Evolutionary conservation across 2,329 filamentous ascomycete genomes (phyloP), one percentile per base, ranked within the genome.

Genomic region (Xylariaceae sp.): DNA sequence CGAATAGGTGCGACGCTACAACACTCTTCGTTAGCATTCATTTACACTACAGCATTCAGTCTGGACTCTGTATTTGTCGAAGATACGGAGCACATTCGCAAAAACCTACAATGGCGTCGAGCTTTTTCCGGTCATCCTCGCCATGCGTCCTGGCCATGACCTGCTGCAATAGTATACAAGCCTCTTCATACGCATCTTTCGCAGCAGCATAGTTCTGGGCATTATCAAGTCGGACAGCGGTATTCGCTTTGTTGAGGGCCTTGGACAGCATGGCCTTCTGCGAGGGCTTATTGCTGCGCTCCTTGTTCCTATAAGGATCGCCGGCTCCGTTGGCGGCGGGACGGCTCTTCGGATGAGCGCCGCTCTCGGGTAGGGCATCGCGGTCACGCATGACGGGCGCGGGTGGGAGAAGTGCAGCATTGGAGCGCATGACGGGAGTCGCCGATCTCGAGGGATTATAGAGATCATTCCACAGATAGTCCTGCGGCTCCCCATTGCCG

Each of bases 251-350:
- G 72, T 96, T 89, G 57, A 99, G 78, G 0, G 94, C 94, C 67
- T 89, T 90, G n/a, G 93, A 96, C 42, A 99, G 82, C 92, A 97
- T 97, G 9, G 88, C 89, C 78, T 97, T 97, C 73, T 97, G 89
- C 1, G 89, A 91, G 11, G 84, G 84, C 42, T 76, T 75, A 18
- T 74, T 69, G 51, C 68, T 66, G 39, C 72, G 73, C 47, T 71
- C 73, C 18, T 68, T 68, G 2, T 73, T 73, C 42, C 73, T 73
- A 6, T 72, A 73, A 4, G 76, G 76, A 56, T 80, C 79, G 17
- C 71, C 68, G 66, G 78, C 80, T 42, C 75, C 73, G 62, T 78
- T 80, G n/a, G 72, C 69, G 3, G 74, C 71, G 10, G 80, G 79
- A 13, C 78, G 76, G 66, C 75, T 77, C 62, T 79, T 74, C 13